Evolutionary conservation across 2,329 filamentous ascomycete genomes (phyloP), one percentile per base, ranked within the genome.

Genomic region (Ophiostoma novo-ulmi): DNA sequence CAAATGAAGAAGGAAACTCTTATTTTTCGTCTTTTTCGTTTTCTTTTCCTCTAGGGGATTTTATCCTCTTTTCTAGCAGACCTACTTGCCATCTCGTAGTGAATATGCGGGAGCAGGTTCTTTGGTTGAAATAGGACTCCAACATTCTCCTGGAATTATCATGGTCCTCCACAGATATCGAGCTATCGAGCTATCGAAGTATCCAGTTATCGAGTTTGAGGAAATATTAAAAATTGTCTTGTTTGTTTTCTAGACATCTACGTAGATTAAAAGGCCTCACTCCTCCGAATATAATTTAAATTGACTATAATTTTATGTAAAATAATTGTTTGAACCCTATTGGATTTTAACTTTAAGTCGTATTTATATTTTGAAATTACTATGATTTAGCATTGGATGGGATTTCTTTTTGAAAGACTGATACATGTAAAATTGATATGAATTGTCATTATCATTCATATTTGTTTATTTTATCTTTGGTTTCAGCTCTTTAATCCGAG

Each of bases 221-320:
- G 41, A 48, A 48, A 48, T 14, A 48, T 48, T 48, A 48, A 48
- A 48, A 5, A 48, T 48, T 48, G 41, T 17, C 52, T 55, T 55
- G n/a, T 26, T 26, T 26, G 52, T 26, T 55, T 55, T 26, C 4
- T 3, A 26, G 5, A 10, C n/a, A 4, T 55, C 7, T 7, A 22
- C 52, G n/a, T 55, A 55, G 52, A 55, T 55, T 26, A 55, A 55
- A 55, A 55, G 52, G 52, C 17, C 52, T 55, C 8, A n/a, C 52
- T 26, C 52, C n/a, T 26, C 52, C 52, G 26, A 11, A 26, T 26
- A 26, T 26, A 26, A 26, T 26, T 26, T 26, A 26, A 26, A 1
- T 26, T 26, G 2, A 26, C 26, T 26, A 26, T 26, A 26, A 26
- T 26, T 26, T 26, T 26, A 26, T 26, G 26, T 26, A 26, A 26